Evolutionary conservation across 495 filamentous ascomycete species (phyloP), one percentile per base, ranked within the genome.

Genomic region (Cairneyella variabilis): DNA sequence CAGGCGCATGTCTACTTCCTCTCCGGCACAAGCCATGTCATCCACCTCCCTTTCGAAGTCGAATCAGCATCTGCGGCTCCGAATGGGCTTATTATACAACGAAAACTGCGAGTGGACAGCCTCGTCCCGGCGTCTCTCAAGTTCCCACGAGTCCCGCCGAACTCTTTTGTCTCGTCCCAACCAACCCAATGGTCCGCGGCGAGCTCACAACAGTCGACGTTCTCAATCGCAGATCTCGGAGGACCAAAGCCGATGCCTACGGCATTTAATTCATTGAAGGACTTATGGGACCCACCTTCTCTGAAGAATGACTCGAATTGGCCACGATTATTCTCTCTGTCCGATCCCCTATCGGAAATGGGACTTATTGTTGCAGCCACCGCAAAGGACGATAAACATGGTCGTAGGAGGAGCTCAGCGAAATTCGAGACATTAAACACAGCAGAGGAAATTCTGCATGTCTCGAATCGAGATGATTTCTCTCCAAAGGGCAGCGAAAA

Each of bases 1-100:
- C 92, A 97, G 63, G 91, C 89, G 21, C 93, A 96, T 63, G 81
- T 97, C 60, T 95, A 88, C 74, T 95, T 92, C 65, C 79, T 96
- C n/a, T 76, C 85, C 16, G 91, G 91, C 3, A 81, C 87, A 21
- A 95, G 82, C 67, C 90, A 97, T 78, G 82, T 95, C 51, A 81
- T 97, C 51, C 88, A 95, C 66, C 78, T 99, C 53, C 91, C 93
- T 12, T 97, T 99, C 61, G 90, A 96, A 67, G 86, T 97, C 30
- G 89, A 96, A 61, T 82, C 79, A 43, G 90, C 89, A 9, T 88
- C 91, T 69, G 83, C 91, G 12, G 86, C 90, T 17, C 84, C 89
- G 5, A 73, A 79, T 17, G 93, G 93, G 9, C 71, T 96, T 26
- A 75, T 99, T 17, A 80, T 99, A 51, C 91, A 97, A 63, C 72